Evolutionary conservation across 2,329 filamentous ascomycete genomes (phyloP).

Genomic region (Pseudogymnoascus sp.): DNA sequence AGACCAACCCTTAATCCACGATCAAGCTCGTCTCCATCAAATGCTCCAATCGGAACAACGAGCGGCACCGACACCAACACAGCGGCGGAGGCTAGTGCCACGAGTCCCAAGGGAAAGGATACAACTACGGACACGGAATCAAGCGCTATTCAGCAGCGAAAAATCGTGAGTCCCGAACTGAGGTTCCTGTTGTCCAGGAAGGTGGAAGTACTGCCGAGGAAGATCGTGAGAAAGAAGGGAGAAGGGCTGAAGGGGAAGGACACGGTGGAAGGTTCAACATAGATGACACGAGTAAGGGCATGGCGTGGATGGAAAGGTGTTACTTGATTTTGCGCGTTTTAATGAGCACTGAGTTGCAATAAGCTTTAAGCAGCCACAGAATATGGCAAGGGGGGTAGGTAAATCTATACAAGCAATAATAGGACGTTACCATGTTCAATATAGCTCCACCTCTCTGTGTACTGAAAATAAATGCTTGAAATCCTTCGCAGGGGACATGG

Average conservation of each 20-base stretch:
- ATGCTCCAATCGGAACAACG: conserved; percentile 13
- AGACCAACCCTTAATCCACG: conserved; percentile 11
- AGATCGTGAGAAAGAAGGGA: conserved; percentile 27
- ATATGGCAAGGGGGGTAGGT: not conserved
- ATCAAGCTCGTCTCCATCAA: conserved; percentile 7
- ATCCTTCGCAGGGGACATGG: not conserved
- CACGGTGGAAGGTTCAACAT: not conserved
- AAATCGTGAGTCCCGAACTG: conserved; percentile 56
- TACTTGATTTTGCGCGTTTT: not conserved
- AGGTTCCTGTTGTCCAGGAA: conserved; percentile 53
- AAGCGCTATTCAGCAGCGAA: conserved; percentile 20
- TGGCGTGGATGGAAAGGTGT: not conserved
- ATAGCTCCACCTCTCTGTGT: not conserved
- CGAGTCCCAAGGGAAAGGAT: conserved; percentile 26
- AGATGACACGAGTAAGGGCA: not conserved
- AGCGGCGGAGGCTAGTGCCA: conserved; percentile 21
- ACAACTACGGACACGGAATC: not conserved
- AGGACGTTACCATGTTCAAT: not conserved
- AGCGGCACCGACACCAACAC: conserved; percentile 31
- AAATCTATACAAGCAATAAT: not conserved
- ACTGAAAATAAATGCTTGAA: not conserved
- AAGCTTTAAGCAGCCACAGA: not conserved
- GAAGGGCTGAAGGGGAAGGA: conserved; percentile 20
- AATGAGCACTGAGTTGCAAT: not conserved
- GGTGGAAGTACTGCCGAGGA: conserved; percentile 32